These are phyloP conservation scores for Lepiota brunneoincarnata DNA, from an alignment of 768 basidiomycete species.

Conservation along the genomic window DNA sequence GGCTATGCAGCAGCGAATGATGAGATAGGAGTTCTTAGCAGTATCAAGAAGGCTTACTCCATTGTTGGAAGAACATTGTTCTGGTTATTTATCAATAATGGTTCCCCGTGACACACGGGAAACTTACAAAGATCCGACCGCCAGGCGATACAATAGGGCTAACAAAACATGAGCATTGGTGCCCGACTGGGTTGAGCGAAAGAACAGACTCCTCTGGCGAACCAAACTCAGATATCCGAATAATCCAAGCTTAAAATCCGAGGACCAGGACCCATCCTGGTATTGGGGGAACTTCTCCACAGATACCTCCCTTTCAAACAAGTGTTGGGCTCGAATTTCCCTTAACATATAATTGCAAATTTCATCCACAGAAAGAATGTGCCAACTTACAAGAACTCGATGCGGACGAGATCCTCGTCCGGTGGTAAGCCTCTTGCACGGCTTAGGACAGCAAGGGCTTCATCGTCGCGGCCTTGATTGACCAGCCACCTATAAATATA, in stretches of 20 bases:
- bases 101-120: neutral
- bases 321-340: slow-evolving; percentile 70
- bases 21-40: neutral
- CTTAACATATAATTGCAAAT: slow-evolving; percentile 23
- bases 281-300: slow-evolving; percentile 56
- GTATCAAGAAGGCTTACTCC: slow-evolving; percentile 41
- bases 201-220: slow-evolving; percentile 38
- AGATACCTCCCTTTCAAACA: slow-evolving; percentile 69
- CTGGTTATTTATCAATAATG: slow-evolving; percentile 22
- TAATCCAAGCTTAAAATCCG: slow-evolving; percentile 60
- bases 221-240: slow-evolving; percentile 63
- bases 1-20: slow-evolving; percentile 18
- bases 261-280: slow-evolving; percentile 57
- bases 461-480: slow-evolving; percentile 72
- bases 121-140: slow-evolving; percentile 54
- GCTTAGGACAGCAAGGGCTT: slow-evolving; percentile 65
- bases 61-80: slow-evolving; percentile 82
- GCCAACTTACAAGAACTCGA: slow-evolving; percentile 63
- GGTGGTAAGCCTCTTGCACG: slow-evolving; percentile 51
- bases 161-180: neutral
- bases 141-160: slow-evolving; percentile 63
- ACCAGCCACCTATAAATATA: slow-evolving; percentile 61
- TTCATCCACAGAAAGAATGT: neutral
- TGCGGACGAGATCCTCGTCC: slow-evolving; percentile 64
- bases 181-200: neutral